Evolutionary conservation across 2,329 filamentous ascomycete species (phyloP).

Genomic region (Arthroderma uncinatum): DNA sequence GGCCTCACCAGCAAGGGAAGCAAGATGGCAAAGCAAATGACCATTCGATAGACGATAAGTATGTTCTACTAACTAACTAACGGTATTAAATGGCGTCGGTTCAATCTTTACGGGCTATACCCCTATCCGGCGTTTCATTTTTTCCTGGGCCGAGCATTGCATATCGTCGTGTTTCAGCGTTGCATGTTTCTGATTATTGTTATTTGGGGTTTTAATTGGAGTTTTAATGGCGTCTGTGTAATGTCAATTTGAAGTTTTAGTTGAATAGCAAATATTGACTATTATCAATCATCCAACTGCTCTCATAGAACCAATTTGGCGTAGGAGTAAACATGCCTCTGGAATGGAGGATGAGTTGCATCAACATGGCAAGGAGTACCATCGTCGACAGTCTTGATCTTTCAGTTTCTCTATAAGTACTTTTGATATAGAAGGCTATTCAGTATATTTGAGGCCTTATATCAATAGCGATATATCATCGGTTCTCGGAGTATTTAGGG

Average conservation of each 20-base stretch:
- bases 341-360: no score
- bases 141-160: background rate
- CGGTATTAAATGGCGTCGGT: slow-evolving; percentile 5
- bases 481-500: slow-evolving; percentile 5
- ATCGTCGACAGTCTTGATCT: no score
- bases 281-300: no score
- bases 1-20: slow-evolving; percentile 63
- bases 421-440: no score
- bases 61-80: background rate
- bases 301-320: no score
- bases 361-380: no score
- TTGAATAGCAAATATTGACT: no score
- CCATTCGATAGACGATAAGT: slow-evolving; percentile 54
- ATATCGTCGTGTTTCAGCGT: background rate
- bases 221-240: background rate
- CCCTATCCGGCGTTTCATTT: background rate
- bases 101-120: background rate
- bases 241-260: background rate
- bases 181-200: background rate
- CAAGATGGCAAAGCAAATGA: slow-evolving; percentile 89
- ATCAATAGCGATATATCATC: background rate
- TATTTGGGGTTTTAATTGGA: background rate
- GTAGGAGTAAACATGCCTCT: no score
- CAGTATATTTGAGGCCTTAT: no score
- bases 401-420: no score